These are phyloP conservation scores for Suillus tomentosus DNA, from an alignment of 768 basidiomycete species.

Conservation along the genomic window DNA sequence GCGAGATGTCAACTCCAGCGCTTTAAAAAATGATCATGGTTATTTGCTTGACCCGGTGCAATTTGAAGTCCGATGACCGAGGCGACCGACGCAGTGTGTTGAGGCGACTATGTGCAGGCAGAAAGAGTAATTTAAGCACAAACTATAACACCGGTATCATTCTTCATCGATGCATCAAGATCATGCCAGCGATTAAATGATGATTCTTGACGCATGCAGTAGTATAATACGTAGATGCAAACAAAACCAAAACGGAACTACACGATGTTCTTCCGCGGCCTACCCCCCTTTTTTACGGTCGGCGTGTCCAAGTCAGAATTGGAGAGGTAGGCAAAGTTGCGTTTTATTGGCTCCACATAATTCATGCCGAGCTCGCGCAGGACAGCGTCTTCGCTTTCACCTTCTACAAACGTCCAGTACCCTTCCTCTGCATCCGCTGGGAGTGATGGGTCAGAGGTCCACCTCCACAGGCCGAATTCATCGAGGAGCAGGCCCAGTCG, in stretches of 20 bases:
- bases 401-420: conserved; percentile 49
- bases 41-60: conserved; percentile 31
- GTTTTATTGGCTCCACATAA: conserved; percentile 40
- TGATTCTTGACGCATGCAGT: neutral
- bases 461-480: conserved; percentile 67
- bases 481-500: conserved; percentile 52
- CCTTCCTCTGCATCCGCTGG: conserved; percentile 27
- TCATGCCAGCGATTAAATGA: neutral
- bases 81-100: too few relatives aligned
- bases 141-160: too few relatives aligned
- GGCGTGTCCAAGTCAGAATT: neutral
- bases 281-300: conserved; percentile 8
- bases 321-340: conserved; percentile 35
- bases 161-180: too few relatives aligned
- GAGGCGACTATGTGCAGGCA: too few relatives aligned
- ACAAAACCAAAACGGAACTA: neutral
- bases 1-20: conserved; percentile 19
- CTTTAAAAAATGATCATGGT: conserved; percentile 25
- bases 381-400: conserved; percentile 47
- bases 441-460: conserved; percentile 29
- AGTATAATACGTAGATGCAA: neutral
- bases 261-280: conserved; percentile 2
- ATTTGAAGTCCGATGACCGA: conserved; percentile 17
- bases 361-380: conserved; percentile 46
- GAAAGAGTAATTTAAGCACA: too few relatives aligned